Conservation (phyloP, 2,329 filamentous ascomycete species). For the Fusarium longipes region DNA sequence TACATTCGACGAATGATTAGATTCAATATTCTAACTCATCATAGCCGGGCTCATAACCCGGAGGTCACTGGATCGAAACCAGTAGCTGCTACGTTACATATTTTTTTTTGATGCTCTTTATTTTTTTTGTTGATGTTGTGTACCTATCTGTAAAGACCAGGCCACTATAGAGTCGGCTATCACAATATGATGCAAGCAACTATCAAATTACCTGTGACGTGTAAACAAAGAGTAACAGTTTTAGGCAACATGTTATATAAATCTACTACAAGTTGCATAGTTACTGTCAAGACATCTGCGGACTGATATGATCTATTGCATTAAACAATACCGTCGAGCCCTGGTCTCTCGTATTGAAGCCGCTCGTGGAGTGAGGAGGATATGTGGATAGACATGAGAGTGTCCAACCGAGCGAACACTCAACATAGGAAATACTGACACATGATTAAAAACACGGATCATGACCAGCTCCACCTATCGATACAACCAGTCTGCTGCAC, state of each 20-base stretch:
- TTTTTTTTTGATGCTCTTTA: background rate
- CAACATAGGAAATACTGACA: background rate
- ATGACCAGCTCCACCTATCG: background rate
- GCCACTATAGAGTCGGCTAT: too few species aligned
- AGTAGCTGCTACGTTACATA: conserved; percentile 18
- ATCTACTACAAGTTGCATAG: too few species aligned
- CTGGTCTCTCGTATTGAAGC: background rate
- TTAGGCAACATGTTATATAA: too few species aligned
- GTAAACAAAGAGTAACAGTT: too few species aligned
- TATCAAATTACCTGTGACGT: too few species aligned
- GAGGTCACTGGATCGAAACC: conserved; percentile 26
- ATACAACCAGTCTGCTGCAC: background rate
- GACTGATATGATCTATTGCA: background rate
- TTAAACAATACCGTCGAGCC: background rate
- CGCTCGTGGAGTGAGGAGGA: background rate
- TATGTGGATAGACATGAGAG: background rate
- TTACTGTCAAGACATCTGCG: too few species aligned
- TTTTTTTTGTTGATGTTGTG: background rate
- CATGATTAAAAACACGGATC: background rate
- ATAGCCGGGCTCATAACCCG: conserved; percentile 44
- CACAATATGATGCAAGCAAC: too few species aligned
- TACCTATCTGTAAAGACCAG: too few species aligned
- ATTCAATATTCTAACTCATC: conserved; percentile 7
- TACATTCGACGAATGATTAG: background rate
- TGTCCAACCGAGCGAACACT: background rate